A percentile compares a stretch with the other conserved stretches of the same genome.
These are phyloP conservation scores for Monosporascus cannonballus DNA, from an alignment of 2,329 filamentous ascomycete genomes.

Conservation along the genomic window DNA sequence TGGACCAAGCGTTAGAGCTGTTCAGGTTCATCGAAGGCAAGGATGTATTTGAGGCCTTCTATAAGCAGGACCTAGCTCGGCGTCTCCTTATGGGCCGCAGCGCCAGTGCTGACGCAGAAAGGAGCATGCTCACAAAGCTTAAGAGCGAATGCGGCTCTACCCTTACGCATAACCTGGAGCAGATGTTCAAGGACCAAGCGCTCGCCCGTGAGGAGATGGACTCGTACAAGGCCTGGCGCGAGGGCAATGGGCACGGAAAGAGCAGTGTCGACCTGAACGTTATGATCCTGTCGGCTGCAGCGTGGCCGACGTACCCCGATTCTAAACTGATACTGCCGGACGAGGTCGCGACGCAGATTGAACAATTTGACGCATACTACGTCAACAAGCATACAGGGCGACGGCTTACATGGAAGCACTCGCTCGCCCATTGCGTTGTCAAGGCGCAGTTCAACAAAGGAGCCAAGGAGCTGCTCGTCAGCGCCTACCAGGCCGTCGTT, in stretches of 20 bases:
- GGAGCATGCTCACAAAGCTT: slow-evolving; percentile 87
- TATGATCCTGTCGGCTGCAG: slow-evolving; percentile 81
- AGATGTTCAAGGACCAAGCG: slow-evolving; percentile 99
- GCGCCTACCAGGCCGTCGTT: slow-evolving; percentile 86
- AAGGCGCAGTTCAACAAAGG: slow-evolving; percentile 75
- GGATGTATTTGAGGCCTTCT: slow-evolving; percentile 96
- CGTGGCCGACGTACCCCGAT: slow-evolving; percentile 91
- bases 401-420: slow-evolving; percentile 85
- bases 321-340: slow-evolving; percentile 64
- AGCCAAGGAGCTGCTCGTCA: slow-evolving; percentile 82
- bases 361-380: slow-evolving; percentile 81
- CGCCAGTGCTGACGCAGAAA: slow-evolving; percentile 89
- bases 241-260: slow-evolving; percentile 38
- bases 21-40: slow-evolving; percentile 98
- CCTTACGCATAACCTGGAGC: slow-evolving; percentile 95
- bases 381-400: slow-evolving; percentile 83
- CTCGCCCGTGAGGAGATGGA: slow-evolving; percentile 87
- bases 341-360: slow-evolving; percentile 68
- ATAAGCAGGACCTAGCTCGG: slow-evolving; percentile 93
- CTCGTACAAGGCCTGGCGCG: slow-evolving; percentile 69
- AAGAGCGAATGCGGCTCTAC: slow-evolving; percentile 89
- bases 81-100: slow-evolving; percentile 86
- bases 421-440: slow-evolving; percentile 84
- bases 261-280: slow-evolving; percentile 69
- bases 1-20: slow-evolving; percentile 87